phyloP scores from a whole-genome alignment of 106 monocot genomes.

The Dendrobium catenatum region DNA sequence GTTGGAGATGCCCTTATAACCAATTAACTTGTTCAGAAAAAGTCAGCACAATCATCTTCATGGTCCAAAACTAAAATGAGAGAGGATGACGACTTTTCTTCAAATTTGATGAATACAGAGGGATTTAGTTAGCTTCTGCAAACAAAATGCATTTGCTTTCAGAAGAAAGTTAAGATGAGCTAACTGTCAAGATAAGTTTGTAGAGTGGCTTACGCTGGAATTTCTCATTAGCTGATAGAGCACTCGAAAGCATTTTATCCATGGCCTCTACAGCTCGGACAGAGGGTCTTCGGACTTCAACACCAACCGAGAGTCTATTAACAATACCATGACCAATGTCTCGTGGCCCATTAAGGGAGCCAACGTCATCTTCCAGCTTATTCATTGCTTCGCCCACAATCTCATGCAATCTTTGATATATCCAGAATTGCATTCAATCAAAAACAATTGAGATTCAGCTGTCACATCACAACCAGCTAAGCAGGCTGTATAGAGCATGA shows the following conservation, averaged over 20 bases:
- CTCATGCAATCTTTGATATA: conserved; percentile 46
- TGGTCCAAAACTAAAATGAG: conserved; percentile 21
- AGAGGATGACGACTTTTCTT: conserved; percentile 37
- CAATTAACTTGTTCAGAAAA: conserved; percentile 14
- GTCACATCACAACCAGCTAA: background rate
- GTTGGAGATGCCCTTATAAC: conserved; percentile 9
- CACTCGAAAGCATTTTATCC: conserved; percentile 25
- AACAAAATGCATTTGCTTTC: background rate
- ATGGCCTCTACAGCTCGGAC: conserved; percentile 32
- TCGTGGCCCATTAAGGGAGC: conserved; percentile 36
- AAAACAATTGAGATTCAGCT: background rate
- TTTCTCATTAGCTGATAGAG: background rate
- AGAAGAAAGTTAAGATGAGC: background rate
- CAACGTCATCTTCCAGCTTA: conserved; percentile 75
- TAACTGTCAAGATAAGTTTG: background rate
- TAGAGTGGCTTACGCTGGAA: conserved; percentile 20
- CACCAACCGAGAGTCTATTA: conserved; percentile 67
- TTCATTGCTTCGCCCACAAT: conserved; percentile 54
- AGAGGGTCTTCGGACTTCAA: conserved; percentile 82
- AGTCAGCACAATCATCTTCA: conserved; percentile 3
- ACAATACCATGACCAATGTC: conserved; percentile 70
- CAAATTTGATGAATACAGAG: conserved; percentile 29
- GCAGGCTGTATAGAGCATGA: background rate
- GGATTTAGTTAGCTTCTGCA: background rate
- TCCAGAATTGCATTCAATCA: conserved; percentile 3